Evolutionary conservation across 148 eudicot species (phyloP), one percentile per base, ranked within the genome.

Genomic region (Chenopodium berlandieri): DNA sequence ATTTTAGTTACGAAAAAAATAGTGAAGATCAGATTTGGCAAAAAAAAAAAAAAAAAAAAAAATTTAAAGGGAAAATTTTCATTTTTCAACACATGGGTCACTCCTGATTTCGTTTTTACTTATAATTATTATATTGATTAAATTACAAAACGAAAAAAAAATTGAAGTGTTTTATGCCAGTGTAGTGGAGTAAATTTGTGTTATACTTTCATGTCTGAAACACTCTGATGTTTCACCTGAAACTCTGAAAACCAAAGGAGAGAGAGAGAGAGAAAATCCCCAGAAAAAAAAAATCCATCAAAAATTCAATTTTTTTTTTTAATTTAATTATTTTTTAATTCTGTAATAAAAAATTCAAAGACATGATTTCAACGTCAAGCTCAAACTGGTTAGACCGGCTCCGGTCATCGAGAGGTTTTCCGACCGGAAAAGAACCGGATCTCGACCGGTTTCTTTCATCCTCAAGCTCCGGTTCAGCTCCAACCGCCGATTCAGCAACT

Each of bases 361-460:
- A 2, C 4, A 74, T 74, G 77, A 74, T 74, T 11, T 79, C 86
- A 22, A 86, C 89, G 40, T 87, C 84, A 54, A 76, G 86, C 71
- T 86, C 92, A 2, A 88, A 79, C 63, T 94, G 98, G 97, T 90
- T 94, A 47, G 94, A 90, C 86, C 93, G 94, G 64, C 91, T 94
- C 86, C 93, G 95, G 54, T 86, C 88, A 19, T 90, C 97, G 32
- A 84, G 88, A 65, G 98, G 97, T 19, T 94, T 94, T 71, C 90
- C 94, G 27, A 80, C 88, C 76, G 87, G 85, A 31, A 69, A 79
- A 32, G 79, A 84, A 73, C 80, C 84, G 86, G 87, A 90, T 86
- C 94, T 91, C 68, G 91, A 88, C 63, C 86, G 90, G 10, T 90
- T 90, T 68, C 83, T 92, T 52, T 80, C 86, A 16, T 64, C 78